Base-by-base conservation (phyloP, 2,329 filamentous ascomycete species). In the Nemania serpens region DNA sequence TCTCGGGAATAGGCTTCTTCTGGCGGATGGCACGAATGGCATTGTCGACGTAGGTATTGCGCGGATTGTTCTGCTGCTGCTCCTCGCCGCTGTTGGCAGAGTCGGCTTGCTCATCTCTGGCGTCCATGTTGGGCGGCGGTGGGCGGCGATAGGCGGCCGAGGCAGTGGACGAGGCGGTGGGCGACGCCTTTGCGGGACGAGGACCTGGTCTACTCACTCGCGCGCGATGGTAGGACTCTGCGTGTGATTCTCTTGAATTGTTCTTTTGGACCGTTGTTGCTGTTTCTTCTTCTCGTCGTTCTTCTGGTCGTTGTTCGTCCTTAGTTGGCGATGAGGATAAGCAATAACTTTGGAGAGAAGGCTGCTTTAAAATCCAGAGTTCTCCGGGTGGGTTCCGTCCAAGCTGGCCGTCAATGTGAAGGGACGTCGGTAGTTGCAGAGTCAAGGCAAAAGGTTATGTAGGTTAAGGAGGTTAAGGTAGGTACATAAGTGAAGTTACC, bases 1-100 rank as follows among this genome's bases (percentile, higher is more conserved):
- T 98, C 83, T 98, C 94, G 60, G 95, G 95, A 52, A 96, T 84
- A 56, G 94, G 93, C 82, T 91, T 94, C 89, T 98, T 98, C 72
- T 97, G 88, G 76, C 89, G 88, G 73, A 99, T 93, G 63, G 95
- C 95, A 76, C 91, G 91, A 74, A 94, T 89, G 70, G 91, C 90
- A 86, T 92, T 94, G 80, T 97, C 92, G 74, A 97, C 85, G 77
- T 90, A 87, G 71, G 79, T 75, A 71, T 76, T 83, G 75, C 81
- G 82, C 72, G 77, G 79, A 50, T 82, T 78, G 56, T 1, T 22
- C 39, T 39, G 47, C 25, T 59, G 41, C 29, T 58, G 58, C 43
- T 57, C 49, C 6, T 64, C 79, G 54, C 75, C 64, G 65, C 67
- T 69, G 64, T 74, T 70, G 69, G 64, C 57, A 53, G 77, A 75